Evolutionary conservation across 2,329 filamentous ascomycete genomes (phyloP).

Genomic region (Capronia coronata): DNA sequence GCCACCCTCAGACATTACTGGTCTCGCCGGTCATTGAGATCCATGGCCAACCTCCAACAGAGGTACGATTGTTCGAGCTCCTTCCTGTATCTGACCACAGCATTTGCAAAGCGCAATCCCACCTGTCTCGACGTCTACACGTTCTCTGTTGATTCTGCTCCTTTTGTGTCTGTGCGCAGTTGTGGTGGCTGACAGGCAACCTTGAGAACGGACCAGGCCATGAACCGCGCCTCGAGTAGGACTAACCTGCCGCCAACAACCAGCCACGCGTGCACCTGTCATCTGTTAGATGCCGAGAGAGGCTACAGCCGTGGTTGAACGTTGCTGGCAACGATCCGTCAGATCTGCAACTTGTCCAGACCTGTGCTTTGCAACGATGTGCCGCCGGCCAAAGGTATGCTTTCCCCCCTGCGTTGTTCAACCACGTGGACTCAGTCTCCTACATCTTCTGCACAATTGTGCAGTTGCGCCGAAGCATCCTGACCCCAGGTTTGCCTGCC

Average conservation of each 20-base stretch:
- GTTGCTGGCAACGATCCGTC: background rate
- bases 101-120: background rate
- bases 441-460: slow-evolving; percentile 12
- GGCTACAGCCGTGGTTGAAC: background rate
- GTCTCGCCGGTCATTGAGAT: background rate
- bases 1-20: too few species aligned
- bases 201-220: background rate
- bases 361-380: background rate
- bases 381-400: too few species aligned
- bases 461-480: background rate
- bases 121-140: background rate
- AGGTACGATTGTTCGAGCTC: too few species aligned
- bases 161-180: background rate
- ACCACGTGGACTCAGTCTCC: slow-evolving; percentile 13
- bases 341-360: background rate
- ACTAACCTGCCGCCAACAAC: background rate
- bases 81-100: too few species aligned
- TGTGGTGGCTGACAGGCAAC: too few species aligned
- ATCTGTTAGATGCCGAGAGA: background rate
- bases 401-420: too few species aligned
- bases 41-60: background rate
- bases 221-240: background rate
- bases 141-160: background rate
- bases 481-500: background rate
- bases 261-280: background rate